Evolutionary conservation across 768 basidiomycete genomes (phyloP).

Genomic region (Pleurotus pulmonarius): DNA sequence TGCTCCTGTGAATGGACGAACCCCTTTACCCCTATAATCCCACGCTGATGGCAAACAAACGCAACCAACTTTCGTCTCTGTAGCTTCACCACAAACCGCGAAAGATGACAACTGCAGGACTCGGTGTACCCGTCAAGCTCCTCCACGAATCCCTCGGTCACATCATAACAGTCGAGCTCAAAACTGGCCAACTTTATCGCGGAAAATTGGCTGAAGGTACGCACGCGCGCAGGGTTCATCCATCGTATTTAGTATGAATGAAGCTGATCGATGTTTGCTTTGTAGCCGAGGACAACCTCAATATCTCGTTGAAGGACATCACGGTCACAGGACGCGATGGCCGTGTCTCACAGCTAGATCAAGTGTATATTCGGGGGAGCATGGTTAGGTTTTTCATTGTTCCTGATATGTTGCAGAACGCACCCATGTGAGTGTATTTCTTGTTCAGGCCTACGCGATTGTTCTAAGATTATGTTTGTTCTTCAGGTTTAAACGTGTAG

Average conservation of each 20-base stretch:
- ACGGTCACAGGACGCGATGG: slow-evolving; percentile 98
- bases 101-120: slow-evolving; percentile 54
- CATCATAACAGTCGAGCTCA: slow-evolving; percentile 95
- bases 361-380: slow-evolving; percentile 97
- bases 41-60: too few relatives aligned
- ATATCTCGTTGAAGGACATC: slow-evolving; percentile 94
- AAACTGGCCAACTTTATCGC: slow-evolving; percentile 95
- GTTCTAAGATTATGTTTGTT: neutral
- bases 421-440: slow-evolving; percentile 78
- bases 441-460: neutral
- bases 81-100: slow-evolving; percentile 13
- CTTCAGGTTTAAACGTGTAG: slow-evolving; percentile 95
- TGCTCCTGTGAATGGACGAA: neutral
- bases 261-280: slow-evolving; percentile 12
- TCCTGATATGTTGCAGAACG: slow-evolving; percentile 98
- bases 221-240: slow-evolving; percentile 13
- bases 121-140: slow-evolving; percentile 95
- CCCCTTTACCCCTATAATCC: too few relatives aligned
- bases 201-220: slow-evolving; percentile 96
- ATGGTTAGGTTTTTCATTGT: slow-evolving; percentile 99
- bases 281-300: slow-evolving; percentile 95
- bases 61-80: neutral
- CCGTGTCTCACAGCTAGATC: slow-evolving; percentile 96
- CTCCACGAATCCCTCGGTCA: slow-evolving; percentile 96
- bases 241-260: neutral